phyloP scores from a whole-genome alignment of 345 rosid genomes.

The Lepidium aucheri region DNA sequence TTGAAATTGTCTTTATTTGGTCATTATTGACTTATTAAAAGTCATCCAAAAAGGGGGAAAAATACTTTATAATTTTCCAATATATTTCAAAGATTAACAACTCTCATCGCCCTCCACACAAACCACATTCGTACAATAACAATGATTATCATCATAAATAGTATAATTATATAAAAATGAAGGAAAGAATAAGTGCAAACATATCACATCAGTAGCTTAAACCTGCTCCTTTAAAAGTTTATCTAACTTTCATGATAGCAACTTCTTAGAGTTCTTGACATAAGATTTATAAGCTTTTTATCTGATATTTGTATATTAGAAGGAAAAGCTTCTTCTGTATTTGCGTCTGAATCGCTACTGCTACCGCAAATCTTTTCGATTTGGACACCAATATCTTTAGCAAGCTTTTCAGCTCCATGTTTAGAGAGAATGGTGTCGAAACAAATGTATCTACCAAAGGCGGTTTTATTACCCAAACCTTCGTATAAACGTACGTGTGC shows the following conservation, averaged over 20 bases:
- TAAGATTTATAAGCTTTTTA: slow-evolving; percentile 41
- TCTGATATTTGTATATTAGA: slow-evolving; percentile 33
- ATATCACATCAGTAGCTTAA: neutral
- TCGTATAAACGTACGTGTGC: slow-evolving; percentile 58
- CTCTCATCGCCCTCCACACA: neutral
- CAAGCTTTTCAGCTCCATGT: slow-evolving; percentile 41
- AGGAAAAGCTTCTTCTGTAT: neutral
- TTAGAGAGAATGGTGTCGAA: slow-evolving; percentile 47
- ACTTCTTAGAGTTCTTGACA: slow-evolving; percentile 40
- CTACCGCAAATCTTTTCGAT: slow-evolving; percentile 40
- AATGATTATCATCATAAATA: neutral
- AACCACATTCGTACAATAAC: neutral
- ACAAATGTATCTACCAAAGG: slow-evolving; percentile 61
- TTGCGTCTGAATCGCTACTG: neutral
- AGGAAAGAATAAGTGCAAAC: slow-evolving; percentile 13
- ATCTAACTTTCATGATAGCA: slow-evolving; percentile 30
- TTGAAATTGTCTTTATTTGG: no score
- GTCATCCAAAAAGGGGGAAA: no score
- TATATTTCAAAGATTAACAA: no score
- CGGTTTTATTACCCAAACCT: slow-evolving; percentile 44
- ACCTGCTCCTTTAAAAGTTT: slow-evolving; percentile 2
- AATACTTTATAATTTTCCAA: no score
- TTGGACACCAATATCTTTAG: slow-evolving; percentile 44
- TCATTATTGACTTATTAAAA: no score
- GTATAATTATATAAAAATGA: neutral